Base-by-base conservation (phyloP, 2,329 filamentous ascomycete species). In the Arthroderma sp. region DNA sequence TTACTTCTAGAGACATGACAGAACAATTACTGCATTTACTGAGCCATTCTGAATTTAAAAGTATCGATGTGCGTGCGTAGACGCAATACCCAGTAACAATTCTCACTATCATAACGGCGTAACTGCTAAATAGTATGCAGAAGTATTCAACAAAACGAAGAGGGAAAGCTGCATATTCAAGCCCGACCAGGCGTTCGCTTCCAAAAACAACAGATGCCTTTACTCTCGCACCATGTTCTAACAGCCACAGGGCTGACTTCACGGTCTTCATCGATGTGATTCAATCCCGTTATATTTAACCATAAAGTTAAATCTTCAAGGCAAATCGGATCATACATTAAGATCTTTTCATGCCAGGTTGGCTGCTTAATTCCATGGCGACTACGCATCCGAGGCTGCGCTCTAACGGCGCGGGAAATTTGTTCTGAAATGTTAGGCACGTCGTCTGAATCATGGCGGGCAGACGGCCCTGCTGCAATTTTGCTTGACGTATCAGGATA, bases 331-430 rank as follows among this genome's bases (percentile, higher is more conserved):
- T 96, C 88, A 59, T 93, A 96, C 59, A 96, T 77, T 4, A 96
- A 69, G 39, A 98, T 95, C 65, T 87, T 93, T 63, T 96, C 86
- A 54, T 93, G 73, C 85, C 88, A 96, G 2, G 77, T 86, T 2
- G 70, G 72, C 2, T 59, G 56, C 4, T 55, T 59, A 5, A 60
- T 57, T 46, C 72, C 58, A 6, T 60, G 62, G 2, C 62, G 61
- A 4, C 62, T 42, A 22, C 45, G 44, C 10, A 50, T 48, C 6
- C 49, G 64, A 11, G 64, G 57, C 29, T 70, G 64, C 5, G 59
- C 57, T 33, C 64, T 69, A 32, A 80, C 61, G 2, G 69, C 66
- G 7, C 60, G 53, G 4, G 70, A 71, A 42, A 79, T 75, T 31
- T 61, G 58, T 0, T 57, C 54, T 48, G 68, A 70, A n/a, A 78